A percentile compares a stretch with the other conserved stretches of the same genome.
Conservation (phyloP, 1,284 basidiomycete genomes). For the Entoloma clypeatum region DNA sequence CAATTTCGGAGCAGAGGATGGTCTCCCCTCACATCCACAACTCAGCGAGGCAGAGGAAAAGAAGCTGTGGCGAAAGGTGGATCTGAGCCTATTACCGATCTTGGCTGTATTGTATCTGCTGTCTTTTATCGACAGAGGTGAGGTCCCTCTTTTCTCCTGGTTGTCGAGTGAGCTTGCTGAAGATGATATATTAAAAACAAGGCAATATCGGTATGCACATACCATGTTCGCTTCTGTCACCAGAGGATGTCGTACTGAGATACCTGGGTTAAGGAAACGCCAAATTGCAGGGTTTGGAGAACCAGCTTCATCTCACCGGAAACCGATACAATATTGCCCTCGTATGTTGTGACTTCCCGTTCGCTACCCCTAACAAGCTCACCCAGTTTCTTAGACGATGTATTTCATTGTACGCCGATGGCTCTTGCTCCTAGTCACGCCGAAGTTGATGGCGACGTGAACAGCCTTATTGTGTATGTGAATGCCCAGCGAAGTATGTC, state of each 20-base stretch:
- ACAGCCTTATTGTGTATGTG: constrained; percentile 61
- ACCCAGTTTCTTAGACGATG: constrained; percentile 46
- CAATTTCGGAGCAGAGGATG: constrained; percentile 39
- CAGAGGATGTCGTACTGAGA: not conserved
- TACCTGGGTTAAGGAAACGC: constrained; percentile 52
- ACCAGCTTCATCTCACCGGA: constrained; percentile 51
- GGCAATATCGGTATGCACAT: constrained; percentile 58
- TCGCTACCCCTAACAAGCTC: not conserved
- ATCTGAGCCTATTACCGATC: constrained; percentile 61
- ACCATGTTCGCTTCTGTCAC: not conserved
- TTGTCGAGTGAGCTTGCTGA: not conserved
- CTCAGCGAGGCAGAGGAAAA: constrained; percentile 51
- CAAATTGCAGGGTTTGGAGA: constrained; percentile 54
- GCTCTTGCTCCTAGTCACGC: not conserved
- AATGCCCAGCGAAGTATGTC: constrained; percentile 55
- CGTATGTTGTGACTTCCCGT: constrained; percentile 32
- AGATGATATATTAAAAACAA: constrained; percentile 20
- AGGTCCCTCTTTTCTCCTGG: constrained; percentile 1
- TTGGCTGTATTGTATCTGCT: constrained; percentile 60
- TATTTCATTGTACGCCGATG: constrained; percentile 56
- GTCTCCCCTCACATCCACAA: constrained; percentile 42
- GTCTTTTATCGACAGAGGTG: constrained; percentile 64
- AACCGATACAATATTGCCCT: constrained; percentile 65
- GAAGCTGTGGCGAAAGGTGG: constrained; percentile 62
- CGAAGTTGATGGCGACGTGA: constrained; percentile 1